Conservation (phyloP, 1,139 yeast genomes). For the Candida sp. region DNA sequence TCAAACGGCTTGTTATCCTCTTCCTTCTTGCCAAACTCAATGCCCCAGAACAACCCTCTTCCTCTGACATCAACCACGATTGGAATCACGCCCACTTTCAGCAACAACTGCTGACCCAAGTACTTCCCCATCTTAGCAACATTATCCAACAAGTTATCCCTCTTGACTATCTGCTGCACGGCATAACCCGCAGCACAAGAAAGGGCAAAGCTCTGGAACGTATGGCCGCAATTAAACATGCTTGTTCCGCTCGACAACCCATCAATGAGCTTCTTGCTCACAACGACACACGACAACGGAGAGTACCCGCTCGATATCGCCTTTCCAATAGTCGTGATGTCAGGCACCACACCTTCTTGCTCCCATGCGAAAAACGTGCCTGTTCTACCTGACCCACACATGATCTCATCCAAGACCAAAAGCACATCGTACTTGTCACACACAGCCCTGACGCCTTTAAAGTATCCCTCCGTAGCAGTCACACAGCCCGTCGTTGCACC, state of each 20-base stretch:
- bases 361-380: constrained; percentile 24
- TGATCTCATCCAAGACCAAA: constrained; percentile 64
- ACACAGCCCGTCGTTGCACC: constrained; percentile 65
- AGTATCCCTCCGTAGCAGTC: constrained; percentile 60
- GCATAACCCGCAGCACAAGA: constrained; percentile 20
- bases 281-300: constrained; percentile 20
- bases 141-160: constrained; percentile 17
- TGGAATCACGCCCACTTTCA: constrained; percentile 29
- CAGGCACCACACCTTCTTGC: constrained; percentile 19
- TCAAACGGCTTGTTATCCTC: constrained; percentile 51
- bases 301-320: constrained; percentile 21
- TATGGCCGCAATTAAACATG: constrained; percentile 18
- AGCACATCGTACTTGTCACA: constrained; percentile 64
- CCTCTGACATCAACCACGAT: constrained; percentile 66
- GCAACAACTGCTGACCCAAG: constrained; percentile 18
- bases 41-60: constrained; percentile 62
- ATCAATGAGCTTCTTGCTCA: constrained; percentile 17
- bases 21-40: constrained; percentile 58
- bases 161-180: constrained; percentile 19
- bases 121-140: constrained; percentile 16
- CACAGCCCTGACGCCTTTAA: constrained; percentile 54
- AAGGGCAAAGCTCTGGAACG: constrained; percentile 21
- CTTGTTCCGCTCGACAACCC: constrained; percentile 17
- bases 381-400: constrained; percentile 66
- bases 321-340: constrained; percentile 21